phyloP scores from a whole-genome alignment of 2,329 filamentous ascomycete species.

The Curvularia hawaiiensis region DNA sequence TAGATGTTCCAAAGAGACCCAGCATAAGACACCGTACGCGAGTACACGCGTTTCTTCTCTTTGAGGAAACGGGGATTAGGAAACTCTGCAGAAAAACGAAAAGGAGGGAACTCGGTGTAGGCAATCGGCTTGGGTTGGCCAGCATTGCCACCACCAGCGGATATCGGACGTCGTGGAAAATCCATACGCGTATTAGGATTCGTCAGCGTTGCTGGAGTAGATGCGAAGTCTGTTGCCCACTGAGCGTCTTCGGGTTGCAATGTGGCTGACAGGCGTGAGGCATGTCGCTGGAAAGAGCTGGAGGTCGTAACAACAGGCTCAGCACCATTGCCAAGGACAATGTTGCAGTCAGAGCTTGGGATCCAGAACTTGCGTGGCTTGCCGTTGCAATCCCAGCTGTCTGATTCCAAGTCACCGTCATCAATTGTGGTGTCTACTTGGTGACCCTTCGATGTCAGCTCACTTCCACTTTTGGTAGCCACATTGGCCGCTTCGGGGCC shows the following conservation, averaged over 20 bases:
- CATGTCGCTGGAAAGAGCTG: slow-evolving; percentile 52
- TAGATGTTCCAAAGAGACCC: slow-evolving; percentile 67
- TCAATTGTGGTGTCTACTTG: slow-evolving; percentile 36
- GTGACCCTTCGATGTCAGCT: slow-evolving; percentile 51
- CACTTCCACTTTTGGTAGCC: slow-evolving; percentile 29
- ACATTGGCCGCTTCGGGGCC: slow-evolving; percentile 34
- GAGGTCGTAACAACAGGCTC: slow-evolving; percentile 58
- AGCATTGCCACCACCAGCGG: slow-evolving; percentile 44
- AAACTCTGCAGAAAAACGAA: slow-evolving; percentile 64
- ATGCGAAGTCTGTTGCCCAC: slow-evolving; percentile 61
- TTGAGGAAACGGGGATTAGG: slow-evolving; percentile 61
- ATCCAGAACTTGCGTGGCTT: slow-evolving; percentile 64
- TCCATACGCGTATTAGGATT: slow-evolving; percentile 43
- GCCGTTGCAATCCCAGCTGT: slow-evolving; percentile 60
- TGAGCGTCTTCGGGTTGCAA: slow-evolving; percentile 61
- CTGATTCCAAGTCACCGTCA: slow-evolving; percentile 51
- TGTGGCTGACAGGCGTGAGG: slow-evolving; percentile 55
- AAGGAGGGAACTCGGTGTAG: slow-evolving; percentile 62
- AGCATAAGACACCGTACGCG: slow-evolving; percentile 63
- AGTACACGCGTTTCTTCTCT: slow-evolving; percentile 64
- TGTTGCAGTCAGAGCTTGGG: slow-evolving; percentile 60
- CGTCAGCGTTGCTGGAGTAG: slow-evolving; percentile 50
- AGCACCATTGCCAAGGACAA: slow-evolving; percentile 60
- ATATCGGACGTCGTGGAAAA: slow-evolving; percentile 38
- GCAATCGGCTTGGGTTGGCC: slow-evolving; percentile 48